Conservation (phyloP, 345 rosid genomes). For the Murraya paniculata region DNA sequence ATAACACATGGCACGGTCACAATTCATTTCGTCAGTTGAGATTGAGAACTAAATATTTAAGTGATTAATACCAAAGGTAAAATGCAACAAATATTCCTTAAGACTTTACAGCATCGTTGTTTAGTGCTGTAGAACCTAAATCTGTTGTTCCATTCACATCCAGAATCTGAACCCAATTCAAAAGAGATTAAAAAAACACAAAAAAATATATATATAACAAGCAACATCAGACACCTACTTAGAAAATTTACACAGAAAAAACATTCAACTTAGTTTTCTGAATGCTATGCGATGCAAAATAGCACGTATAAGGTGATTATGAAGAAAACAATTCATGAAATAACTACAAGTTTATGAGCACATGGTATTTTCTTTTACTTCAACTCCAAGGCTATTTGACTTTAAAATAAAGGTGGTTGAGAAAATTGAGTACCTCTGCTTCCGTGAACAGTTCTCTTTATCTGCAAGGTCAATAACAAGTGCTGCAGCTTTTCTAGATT, state of each 20-base stretch:
- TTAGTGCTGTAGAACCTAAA: neutral
- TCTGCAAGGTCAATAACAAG: constrained; percentile 50
- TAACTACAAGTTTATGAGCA: neutral
- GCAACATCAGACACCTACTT: neutral
- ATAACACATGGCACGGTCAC: neutral
- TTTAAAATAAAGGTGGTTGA: neutral
- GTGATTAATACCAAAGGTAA: neutral
- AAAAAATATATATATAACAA: neutral
- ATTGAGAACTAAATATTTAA: too few species aligned
- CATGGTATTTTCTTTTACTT: neutral
- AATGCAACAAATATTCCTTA: neutral
- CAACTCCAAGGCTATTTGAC: neutral
- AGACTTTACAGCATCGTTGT: neutral
- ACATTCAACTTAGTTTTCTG: neutral
- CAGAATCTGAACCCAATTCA: neutral
- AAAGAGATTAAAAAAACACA: neutral
- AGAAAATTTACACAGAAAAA: neutral
- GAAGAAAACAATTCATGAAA: constrained; percentile 1
- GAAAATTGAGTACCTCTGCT: constrained; percentile 65
- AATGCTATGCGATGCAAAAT: neutral
- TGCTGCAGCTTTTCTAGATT: constrained; percentile 44
- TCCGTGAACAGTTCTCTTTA: constrained; percentile 72
- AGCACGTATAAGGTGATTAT: neutral
- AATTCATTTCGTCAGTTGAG: neutral
- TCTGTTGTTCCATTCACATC: neutral